Conservation (phyloP, 2,329 filamentous ascomycete species). For the Pestalotiopsis fici region DNA sequence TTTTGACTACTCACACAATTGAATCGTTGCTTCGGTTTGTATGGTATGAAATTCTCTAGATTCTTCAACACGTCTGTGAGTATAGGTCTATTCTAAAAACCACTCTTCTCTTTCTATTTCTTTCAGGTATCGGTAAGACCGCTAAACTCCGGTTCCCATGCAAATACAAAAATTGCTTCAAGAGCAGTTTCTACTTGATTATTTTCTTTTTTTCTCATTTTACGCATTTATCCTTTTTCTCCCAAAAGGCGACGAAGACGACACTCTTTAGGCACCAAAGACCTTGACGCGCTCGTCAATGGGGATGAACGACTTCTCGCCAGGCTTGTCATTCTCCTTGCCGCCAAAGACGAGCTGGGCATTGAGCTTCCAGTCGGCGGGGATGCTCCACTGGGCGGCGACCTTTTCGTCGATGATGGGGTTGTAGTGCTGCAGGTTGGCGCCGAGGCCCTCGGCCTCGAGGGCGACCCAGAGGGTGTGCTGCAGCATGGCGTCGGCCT, state of each 20-base stretch:
- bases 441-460: slow-evolving; percentile 80
- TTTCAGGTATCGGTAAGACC: not conserved
- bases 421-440: slow-evolving; percentile 94
- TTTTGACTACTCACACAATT: not conserved
- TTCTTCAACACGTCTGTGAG: not conserved
- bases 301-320: slow-evolving; percentile 65
- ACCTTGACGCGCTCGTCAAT: slow-evolving; percentile 69
- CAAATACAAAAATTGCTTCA: not conserved
- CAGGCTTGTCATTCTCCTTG: slow-evolving; percentile 49
- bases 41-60: not conserved
- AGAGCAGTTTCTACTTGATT: not conserved
- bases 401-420: slow-evolving; percentile 78
- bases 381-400: slow-evolving; percentile 67
- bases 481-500: slow-evolving; percentile 83
- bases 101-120: not conserved
- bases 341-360: slow-evolving; percentile 86
- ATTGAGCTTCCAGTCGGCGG: slow-evolving; percentile 72
- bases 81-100: not conserved
- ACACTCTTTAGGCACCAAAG: slow-evolving; percentile 49
- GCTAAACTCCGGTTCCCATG: slow-evolving; percentile 9
- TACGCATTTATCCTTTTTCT: not conserved
- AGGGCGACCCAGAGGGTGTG: slow-evolving; percentile 79
- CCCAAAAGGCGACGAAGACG: no score
- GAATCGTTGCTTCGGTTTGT: not conserved
- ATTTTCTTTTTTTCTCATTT: not conserved